phyloP scores from a whole-genome alignment of 352 stramenopile genomes.

The Globisporangium nunn region DNA sequence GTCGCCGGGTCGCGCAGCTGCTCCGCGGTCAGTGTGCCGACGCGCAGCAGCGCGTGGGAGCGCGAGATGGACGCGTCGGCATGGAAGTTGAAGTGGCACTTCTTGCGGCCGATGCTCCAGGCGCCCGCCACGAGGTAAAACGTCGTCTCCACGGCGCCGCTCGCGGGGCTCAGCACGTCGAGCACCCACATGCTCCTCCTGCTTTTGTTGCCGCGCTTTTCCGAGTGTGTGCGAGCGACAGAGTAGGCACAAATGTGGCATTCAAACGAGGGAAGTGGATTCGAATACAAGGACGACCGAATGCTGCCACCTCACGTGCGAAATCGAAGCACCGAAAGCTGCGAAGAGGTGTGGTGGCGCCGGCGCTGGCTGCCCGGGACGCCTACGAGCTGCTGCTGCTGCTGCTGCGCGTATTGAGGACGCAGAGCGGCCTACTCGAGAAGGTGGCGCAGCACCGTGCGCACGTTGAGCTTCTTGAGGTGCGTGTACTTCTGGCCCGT shows the following conservation, averaged over 20 bases:
- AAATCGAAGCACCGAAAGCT: too few species aligned
- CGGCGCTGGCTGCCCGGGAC: neutral
- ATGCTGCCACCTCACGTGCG: too few species aligned
- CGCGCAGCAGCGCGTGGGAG: conserved; percentile 63
- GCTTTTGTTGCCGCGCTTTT: neutral
- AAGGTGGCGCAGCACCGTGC: conserved; percentile 93
- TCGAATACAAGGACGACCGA: too few species aligned
- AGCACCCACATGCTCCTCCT: conserved; percentile 58
- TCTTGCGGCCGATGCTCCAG: conserved; percentile 80
- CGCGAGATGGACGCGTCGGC: conserved; percentile 79
- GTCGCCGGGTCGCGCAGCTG: conserved; percentile 52
- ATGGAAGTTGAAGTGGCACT: conserved; percentile 82
- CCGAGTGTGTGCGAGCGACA: neutral
- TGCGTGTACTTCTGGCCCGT: conserved; percentile 99
- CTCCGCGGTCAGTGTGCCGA: conserved; percentile 49
- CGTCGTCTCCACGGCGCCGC: conserved; percentile 34
- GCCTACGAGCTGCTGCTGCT: neutral
- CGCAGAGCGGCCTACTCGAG: conserved; percentile 59
- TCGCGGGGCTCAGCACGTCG: conserved; percentile 46
- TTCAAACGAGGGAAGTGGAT: neutral
- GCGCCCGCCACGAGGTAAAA: conserved; percentile 80
- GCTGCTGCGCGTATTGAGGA: too few species aligned
- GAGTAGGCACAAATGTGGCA: neutral
- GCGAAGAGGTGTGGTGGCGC: neutral
- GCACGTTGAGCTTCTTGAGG: conserved; percentile 96